Evolutionary conservation across 1,139 yeast genomes (phyloP), one percentile per base, ranked within the genome.

Genomic region (Ogataea hybrid): DNA sequence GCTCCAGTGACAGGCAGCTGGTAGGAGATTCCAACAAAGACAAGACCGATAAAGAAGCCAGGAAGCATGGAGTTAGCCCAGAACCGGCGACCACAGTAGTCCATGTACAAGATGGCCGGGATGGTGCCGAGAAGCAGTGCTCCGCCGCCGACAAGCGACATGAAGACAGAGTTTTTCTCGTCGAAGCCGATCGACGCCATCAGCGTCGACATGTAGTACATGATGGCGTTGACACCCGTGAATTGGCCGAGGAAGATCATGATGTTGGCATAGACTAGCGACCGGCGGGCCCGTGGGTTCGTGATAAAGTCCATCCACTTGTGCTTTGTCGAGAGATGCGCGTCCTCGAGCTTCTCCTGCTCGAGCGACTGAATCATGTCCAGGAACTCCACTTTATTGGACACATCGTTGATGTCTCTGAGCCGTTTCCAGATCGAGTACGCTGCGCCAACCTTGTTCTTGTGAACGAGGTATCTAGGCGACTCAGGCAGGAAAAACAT

Each of bases 71-170:
- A 63, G 59, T 61, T 50, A 32, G 71, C 63, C 48, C 76, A 71
- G 53, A 42, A 68, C 42, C 59, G 70, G 56, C 85, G 71, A 12
- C 84, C 84, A 51, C 76, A 73, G 42, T 65, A 63, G 59, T 79
- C 84, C 82, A 79, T 78, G 61, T 64, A 77, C 44, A 77, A 54
- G 41, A 77, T 72, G 9, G 81, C 84, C 6, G 84, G 84, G 50
- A 79, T 77, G 6, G 83, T 73, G 53, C 84, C 84, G 15, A 79
- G 33, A 44, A 79, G 58, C 41, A 79, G 63, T 2, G 84, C 67
- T 17, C 81, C 84, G 53, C 84, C 84, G 42, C 84, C 83, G 15
- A 79, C 84, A 57, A 75, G 65, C 6, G 79, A 74, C 79, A 75
- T 74, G 53, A 73, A 73, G 7, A 75, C 78, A 15, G 77, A 60